phyloP scores from a whole-genome alignment of 352 stramenopile species.

The Phytopythium mirpurense region DNA sequence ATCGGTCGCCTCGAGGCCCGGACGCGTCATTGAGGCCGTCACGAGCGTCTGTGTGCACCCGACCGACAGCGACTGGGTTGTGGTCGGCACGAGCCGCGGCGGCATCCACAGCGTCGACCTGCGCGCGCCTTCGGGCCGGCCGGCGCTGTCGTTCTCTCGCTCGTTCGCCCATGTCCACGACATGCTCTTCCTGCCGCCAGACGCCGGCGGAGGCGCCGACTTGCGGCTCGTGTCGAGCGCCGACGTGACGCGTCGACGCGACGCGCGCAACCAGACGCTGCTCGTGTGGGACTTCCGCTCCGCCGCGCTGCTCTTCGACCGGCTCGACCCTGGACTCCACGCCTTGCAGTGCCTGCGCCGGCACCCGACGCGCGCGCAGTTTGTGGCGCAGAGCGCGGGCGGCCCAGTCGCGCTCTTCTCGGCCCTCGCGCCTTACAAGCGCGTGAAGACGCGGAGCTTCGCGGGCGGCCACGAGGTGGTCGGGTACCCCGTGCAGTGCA shows the following conservation, averaged over 20 bases:
- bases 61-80: constrained; percentile 19
- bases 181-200: constrained; percentile 35
- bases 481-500: constrained; percentile 44
- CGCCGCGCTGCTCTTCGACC: constrained; percentile 35
- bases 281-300: constrained; percentile 59
- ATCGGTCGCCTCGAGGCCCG: constrained; percentile 6
- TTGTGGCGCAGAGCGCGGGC: constrained; percentile 42
- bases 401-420: constrained; percentile 42
- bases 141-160: constrained; percentile 10
- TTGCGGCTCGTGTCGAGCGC: constrained; percentile 46
- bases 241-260: constrained; percentile 21
- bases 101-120: constrained; percentile 34
- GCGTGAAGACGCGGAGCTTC: constrained; percentile 22
- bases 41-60: constrained; percentile 28
- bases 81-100: constrained; percentile 27
- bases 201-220: constrained; percentile 3
- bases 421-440: constrained; percentile 38
- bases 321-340: constrained; percentile 37
- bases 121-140: constrained; percentile 7
- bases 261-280: constrained; percentile 58
- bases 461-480: constrained; percentile 30
- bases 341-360: constrained; percentile 36
- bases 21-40: constrained; percentile 16
- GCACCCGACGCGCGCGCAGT: constrained; percentile 31
- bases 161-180: constrained; percentile 48